Evolutionary conservation across 179 eudicot genomes (phyloP), one percentile per base, ranked within the genome.

Genomic region (Silene vulgaris): DNA sequence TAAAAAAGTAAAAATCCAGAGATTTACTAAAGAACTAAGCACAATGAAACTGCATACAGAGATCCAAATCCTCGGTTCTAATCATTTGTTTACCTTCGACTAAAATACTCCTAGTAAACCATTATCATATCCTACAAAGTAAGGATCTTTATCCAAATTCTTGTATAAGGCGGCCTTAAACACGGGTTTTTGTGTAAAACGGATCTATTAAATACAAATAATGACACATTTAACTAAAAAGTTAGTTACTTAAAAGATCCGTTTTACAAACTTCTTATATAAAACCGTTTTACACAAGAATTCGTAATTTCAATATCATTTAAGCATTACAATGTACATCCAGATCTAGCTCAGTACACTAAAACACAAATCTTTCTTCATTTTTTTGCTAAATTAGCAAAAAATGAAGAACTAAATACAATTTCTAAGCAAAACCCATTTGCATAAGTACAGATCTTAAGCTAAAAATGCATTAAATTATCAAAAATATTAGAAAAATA

Each of bases 341-440:
- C 32, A 77, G 80, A 81, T 77, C 78, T 81, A 69, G 59, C 71
- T 68, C 74, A 67, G 71, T 30, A 60, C 32, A 77, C 4, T 23
- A 4, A 65, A 73, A 72, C 61, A 35, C 54, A 64, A 62, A 17
- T n/a, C 2, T 26, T 30, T 30, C 4, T 23, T 23, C 26, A 23
- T 30, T 30, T 30, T 30, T 13, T 21, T 69, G 52, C 52, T 3
- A 62, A 75, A 63, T 37, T 56, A 54, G 62, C 40, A 61, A 0
- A 37, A 17, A 72, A 19, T 23, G 12, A 50, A 6, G 17, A 78
- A 56, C 0, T 66, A 43, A 50, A 63, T 62, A 2, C 3, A 63
- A 67, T 23, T 64, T 45, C 1, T 65, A 21, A 7, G n/a, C 52
- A 65, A 43, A 30, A 23, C 75, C 9, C 74, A 80, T 35, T 0